Evolutionary conservation across 768 basidiomycete species (phyloP), one percentile per base, ranked within the genome.

Genomic region (Leccinum disarticulatum): DNA sequence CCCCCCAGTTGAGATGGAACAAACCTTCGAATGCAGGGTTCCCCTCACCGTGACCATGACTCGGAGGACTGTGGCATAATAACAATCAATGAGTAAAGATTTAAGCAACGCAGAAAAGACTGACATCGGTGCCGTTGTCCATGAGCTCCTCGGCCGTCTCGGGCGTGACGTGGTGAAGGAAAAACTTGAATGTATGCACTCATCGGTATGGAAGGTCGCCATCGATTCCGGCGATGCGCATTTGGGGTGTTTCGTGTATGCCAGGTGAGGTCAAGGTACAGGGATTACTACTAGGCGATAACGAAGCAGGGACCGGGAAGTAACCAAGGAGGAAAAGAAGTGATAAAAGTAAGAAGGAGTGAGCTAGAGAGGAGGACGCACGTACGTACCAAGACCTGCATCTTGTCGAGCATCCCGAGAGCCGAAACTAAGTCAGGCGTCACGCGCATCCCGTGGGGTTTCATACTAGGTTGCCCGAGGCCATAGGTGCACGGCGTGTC

Each of bases 21-120:
- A 96, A 67, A 98, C 96, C 97, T 66, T 98, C 97, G 61, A 96
- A 99, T 1, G 95, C 84, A 6, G 96, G 97, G 68, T 97, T 98
- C 72, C 98, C 97, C 57, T 97, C 95, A 36, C 95, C 22, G 22
- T 22, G 22, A 22, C 94, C 25, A 91, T 82, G 22, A 22, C 22
- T 22, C 22, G 22, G 50, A 82, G 69, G 65, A 82, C 82, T 81
- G 68, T 15, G 41, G 7, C 7, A 17, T 22, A 6, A 15, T 2
- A 13, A 17, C 31, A 14, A 63, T 56, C 53, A 17, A 17, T 38
- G 27, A 38, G 22, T 22, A 22, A 22, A 22, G 22, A 22, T 22
- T 22, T 22, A 38, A 15, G 6, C 6, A 0, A 38, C 3, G 31
- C 1, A 6, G 9, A 33, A 8, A 33, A 10, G 8, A 60, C 89